phyloP scores from a whole-genome alignment of 129 eudicot genomes.

The Scalesia atractyloides region DNA sequence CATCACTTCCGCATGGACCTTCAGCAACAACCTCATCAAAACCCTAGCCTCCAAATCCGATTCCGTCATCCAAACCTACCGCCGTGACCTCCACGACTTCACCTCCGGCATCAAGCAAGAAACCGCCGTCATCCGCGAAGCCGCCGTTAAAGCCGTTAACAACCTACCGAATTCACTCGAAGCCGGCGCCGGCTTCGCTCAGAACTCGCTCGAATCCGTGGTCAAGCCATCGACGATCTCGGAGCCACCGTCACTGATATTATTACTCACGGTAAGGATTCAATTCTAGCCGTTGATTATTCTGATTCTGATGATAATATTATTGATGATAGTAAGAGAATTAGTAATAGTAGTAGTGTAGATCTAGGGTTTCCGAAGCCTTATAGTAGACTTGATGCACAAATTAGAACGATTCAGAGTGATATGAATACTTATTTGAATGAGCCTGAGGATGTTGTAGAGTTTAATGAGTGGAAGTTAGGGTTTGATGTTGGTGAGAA shows the following conservation, averaged over 20 bases:
- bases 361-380: conserved; percentile 38
- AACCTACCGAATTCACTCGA: conserved; percentile 67
- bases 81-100: conserved; percentile 75
- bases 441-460: conserved; percentile 57
- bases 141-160: conserved; percentile 61
- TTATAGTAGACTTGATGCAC: conserved; percentile 70
- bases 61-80: conserved; percentile 63
- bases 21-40: conserved; percentile 54
- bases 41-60: conserved; percentile 77
- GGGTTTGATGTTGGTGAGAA: conserved; percentile 59
- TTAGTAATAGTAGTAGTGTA: not conserved
- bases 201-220: conserved; percentile 81
- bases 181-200: conserved; percentile 86
- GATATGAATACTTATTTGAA: conserved; percentile 65
- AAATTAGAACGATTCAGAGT: conserved; percentile 51
- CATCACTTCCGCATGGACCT: conserved; percentile 55
- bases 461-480: conserved; percentile 56
- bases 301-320: conserved; percentile 35
- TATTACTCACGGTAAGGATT: conserved; percentile 49
- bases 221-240: conserved; percentile 76
- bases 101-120: conserved; percentile 68
- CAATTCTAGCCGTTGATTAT: conserved; percentile 37
- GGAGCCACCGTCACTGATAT: conserved; percentile 59
- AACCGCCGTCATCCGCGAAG: conserved; percentile 61
- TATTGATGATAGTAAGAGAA: not conserved